Base-by-base conservation (phyloP, 2,329 filamentous ascomycete species). In the Claviceps monticola region DNA sequence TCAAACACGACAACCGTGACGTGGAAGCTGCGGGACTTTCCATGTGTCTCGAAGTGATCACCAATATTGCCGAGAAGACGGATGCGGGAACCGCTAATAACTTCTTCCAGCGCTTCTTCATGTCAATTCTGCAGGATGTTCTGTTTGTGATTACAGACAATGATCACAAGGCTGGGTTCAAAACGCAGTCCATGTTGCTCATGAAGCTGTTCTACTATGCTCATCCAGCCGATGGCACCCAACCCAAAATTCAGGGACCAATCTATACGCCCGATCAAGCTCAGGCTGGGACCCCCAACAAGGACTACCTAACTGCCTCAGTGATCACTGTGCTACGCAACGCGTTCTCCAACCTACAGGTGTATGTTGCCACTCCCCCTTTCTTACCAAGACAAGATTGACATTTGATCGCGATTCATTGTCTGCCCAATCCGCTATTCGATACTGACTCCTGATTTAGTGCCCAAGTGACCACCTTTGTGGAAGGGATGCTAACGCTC, bases 131-230 rank as follows among this genome's bases (percentile, higher is more conserved):
- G 49, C 93, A 98, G 69, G 93, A 98, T 62, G 89, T 98, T 14
- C 95, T 98, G 76, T 98, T 96, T 63, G 93, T 98, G 43, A 79
- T 98, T 49, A 97, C 93, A 0, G 93, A 98, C 64, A 91, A 86
- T 55, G 93, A 98, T 61, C 93, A 98, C 77, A 98, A 98, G 74
- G 93, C 93, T 55, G 93, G 93, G 1, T 98, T 98, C 76, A 98
- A 98, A 76, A 93, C 90, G 8, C 93, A 98, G 71, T 90, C 90
- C 3, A 85, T 93, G 79, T 75, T 98, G 48, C 73, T 98, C 55
- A 89, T 93, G 61, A 86, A 90, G 63, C 90, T 98, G 79, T 95
- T 98, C 72, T 94, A 90, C 75, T 89, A 96, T 52, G 83, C 96
- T n/a, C 81, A 90, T 59, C 80, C 81, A 1, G 78, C 79, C 36